Evolutionary conservation across 208 protist species (phyloP).

Genomic region (Novymonas esmeraldas): DNA sequence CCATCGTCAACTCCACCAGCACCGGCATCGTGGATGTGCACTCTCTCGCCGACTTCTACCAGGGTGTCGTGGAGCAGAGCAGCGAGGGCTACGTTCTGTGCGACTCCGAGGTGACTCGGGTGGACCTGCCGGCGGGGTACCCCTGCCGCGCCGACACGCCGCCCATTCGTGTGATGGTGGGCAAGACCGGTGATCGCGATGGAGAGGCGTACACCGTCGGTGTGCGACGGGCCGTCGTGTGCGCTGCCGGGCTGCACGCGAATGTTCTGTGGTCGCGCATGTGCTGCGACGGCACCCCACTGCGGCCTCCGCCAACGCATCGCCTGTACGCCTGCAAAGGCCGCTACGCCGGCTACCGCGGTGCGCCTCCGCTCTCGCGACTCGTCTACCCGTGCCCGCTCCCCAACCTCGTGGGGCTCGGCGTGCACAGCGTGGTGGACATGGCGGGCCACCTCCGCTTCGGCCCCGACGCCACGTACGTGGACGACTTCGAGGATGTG

Average conservation of each 20-base stretch:
- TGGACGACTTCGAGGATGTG: constrained; percentile 28
- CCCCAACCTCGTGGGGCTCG: constrained; percentile 34
- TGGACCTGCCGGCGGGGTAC: constrained; percentile 3
- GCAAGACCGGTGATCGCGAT: not conserved
- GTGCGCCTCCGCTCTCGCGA: constrained; percentile 21
- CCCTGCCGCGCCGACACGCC: not conserved
- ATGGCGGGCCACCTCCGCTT: constrained; percentile 43
- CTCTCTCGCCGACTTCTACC: constrained; percentile 31
- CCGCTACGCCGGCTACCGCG: constrained; percentile 38
- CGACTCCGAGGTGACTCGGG: constrained; percentile 16
- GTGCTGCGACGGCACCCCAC: not conserved
- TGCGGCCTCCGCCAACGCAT: constrained; percentile 21
- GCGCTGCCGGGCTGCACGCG: constrained; percentile 30
- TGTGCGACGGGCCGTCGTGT: constrained; percentile 30
- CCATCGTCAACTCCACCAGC: constrained; percentile 36
- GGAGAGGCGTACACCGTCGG: constrained; percentile 17
- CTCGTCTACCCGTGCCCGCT: constrained; percentile 48
- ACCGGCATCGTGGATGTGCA: constrained; percentile 57
- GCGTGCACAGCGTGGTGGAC: constrained; percentile 52
- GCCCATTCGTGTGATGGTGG: constrained; percentile 10
- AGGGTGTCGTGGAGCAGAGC: constrained; percentile 11
- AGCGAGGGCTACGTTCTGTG: constrained; percentile 29
- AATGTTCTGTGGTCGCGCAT: constrained; percentile 34
- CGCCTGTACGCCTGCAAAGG: constrained; percentile 41
- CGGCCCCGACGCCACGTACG: constrained; percentile 36